Percentiles rank a stretch among this genome's conserved stretches.
These are phyloP conservation scores for Ichthyophthirius multifiliis DNA, from an alignment of 169 alveolate genomes.

Conservation along the genomic window DNA sequence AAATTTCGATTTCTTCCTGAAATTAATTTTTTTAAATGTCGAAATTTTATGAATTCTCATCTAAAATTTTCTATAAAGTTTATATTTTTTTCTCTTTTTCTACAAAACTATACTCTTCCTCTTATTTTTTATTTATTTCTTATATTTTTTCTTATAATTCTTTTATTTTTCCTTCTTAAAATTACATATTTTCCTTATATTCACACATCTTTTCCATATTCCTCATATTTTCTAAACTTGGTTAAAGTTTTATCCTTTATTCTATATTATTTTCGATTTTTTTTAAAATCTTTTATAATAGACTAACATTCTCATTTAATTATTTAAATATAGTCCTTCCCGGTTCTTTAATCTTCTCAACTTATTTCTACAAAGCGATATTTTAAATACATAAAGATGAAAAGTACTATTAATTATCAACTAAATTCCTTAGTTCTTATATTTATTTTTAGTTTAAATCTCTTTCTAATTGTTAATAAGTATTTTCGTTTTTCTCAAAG, in stretches of 20 bases:
- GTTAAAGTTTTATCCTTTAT: neutral
- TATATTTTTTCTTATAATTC: too few relatives aligned
- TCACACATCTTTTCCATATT: neutral
- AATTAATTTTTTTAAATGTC: too few relatives aligned
- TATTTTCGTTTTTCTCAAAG: neutral
- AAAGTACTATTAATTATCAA: neutral
- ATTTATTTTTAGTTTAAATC: neutral
- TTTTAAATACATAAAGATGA: constrained; percentile 1
- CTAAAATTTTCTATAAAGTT: too few relatives aligned
- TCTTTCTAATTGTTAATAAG: neutral
- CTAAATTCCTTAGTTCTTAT: constrained; percentile 1
- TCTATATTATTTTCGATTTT: neutral
- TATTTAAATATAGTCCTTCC: neutral
- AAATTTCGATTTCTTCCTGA: too few relatives aligned
- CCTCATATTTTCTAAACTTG: neutral
- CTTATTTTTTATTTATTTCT: too few relatives aligned
- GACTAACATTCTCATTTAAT: neutral
- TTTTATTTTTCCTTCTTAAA: neutral
- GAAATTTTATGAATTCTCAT: too few relatives aligned
- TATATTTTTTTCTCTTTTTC: too few relatives aligned
- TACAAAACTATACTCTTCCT: too few relatives aligned
- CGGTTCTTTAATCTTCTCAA: constrained; percentile 12
- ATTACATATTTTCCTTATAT: neutral
- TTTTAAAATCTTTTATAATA: neutral
- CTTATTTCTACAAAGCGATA: constrained; percentile 7